phyloP scores from a whole-genome alignment of 257 asterid species.

The Gentiana macrophylla region DNA sequence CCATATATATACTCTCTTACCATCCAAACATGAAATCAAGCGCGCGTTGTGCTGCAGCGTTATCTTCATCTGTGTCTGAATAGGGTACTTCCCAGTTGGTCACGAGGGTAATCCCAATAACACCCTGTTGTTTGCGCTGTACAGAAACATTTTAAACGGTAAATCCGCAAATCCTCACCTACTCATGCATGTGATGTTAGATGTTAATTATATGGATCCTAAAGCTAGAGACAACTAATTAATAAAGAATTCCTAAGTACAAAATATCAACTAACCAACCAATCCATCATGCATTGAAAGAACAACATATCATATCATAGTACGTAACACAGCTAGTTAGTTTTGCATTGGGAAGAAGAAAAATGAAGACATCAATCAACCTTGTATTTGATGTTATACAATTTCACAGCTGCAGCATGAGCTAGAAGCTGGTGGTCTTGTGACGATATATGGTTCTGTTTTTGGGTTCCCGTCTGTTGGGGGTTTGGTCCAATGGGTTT shows the following conservation, averaged over 20 bases:
- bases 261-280: no score
- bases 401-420: constrained; percentile 32
- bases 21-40: constrained; percentile 51
- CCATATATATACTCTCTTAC: constrained; percentile 12
- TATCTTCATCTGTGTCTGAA: constrained; percentile 4
- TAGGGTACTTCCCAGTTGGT: constrained; percentile 17
- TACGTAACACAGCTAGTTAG: no score
- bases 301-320: no score
- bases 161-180: no score
- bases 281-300: no score
- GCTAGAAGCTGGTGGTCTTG: constrained; percentile 28
- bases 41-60: constrained; percentile 16
- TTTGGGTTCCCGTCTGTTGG: constrained; percentile 28
- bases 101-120: constrained; percentile 17
- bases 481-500: no score
- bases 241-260: no score
- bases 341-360: no score
- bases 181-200: no score
- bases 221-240: no score
- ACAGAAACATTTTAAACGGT: background rate
- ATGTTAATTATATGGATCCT: no score
- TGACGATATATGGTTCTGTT: constrained; percentile 48
- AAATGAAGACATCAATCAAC: constrained; percentile 8
- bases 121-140: constrained; percentile 16
- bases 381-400: constrained; percentile 38